Evolutionary conservation across 345 rosid genomes (phyloP), one percentile per base, ranked within the genome.

Genomic region (Eucalyptus pumila): DNA sequence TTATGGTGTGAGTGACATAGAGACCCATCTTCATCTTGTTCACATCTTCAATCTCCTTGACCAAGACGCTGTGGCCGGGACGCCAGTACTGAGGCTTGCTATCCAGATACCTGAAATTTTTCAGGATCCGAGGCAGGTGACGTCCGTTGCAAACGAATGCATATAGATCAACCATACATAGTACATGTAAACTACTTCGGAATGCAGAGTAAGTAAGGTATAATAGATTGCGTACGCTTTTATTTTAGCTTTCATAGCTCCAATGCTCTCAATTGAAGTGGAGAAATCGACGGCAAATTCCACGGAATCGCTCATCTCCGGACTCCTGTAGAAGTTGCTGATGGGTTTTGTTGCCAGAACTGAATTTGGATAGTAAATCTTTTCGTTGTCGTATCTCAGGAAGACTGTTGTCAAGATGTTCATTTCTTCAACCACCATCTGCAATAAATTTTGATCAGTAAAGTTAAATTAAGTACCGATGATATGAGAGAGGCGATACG

Each of bases 351-450:
- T 91, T 40, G 92, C 90, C 87, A 94, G 87, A 92, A 94, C 94
- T 7, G 95, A 86, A 90, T 96, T 96, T 0, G 95, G 93, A 81
- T 94, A 95, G 87, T 92, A 91, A 88, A 96, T 93, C 91, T 94
- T 96, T 91, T 95, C 96, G 49, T 94, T 95, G 93, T 96, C 93
- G 45, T 89, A 95, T 90, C 93, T 94, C 92, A 96, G 90, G 91
- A 96, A 96, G 85, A 96, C 92, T 5, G 97, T 95, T 3, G 96
- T 90, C 86, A 94, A 86, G 86, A 96, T 90, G 90, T 96, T 94
- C 96, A 95, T 94, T 89, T 95, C 98, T 91, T 95, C 97, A 9
- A 95, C 96, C 34, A 93, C 81, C 96, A 96, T 90, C 98, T 96
- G 95, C 85, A 72, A 37, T 37, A 37, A 3, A 37, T 19, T 72